Conservation (phyloP, 129 eudicot species). For the Ambrosia artemisiifolia region DNA sequence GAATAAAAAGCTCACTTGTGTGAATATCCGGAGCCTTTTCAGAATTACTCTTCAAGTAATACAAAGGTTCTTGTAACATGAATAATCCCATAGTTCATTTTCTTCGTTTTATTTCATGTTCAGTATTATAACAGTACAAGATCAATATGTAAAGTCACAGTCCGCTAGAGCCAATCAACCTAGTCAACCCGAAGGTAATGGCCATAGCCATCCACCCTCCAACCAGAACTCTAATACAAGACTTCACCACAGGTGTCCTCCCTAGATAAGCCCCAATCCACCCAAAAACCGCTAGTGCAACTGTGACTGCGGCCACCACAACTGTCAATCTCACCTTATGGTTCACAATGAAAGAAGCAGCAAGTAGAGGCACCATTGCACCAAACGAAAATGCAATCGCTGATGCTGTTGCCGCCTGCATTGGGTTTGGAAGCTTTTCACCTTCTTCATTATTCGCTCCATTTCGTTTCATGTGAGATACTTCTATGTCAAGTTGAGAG, state of each 20-base stretch:
- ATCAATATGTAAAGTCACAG: not conserved
- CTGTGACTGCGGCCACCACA: slow-evolving; percentile 37
- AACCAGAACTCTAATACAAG: slow-evolving; percentile 32
- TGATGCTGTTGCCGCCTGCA: slow-evolving; percentile 43
- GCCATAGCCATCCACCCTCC: slow-evolving; percentile 54
- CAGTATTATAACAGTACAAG: not conserved
- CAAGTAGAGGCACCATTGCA: slow-evolving; percentile 40
- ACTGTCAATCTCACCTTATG: slow-evolving; percentile 32
- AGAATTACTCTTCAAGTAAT: not conserved
- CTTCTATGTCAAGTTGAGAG: slow-evolving; percentile 33
- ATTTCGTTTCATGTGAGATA: slow-evolving; percentile 25
- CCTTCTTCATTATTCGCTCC: slow-evolving; percentile 15
- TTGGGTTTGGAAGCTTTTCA: slow-evolving; percentile 32
- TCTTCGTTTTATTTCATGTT: not conserved
- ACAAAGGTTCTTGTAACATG: not conserved
- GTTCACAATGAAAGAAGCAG: slow-evolving; percentile 33
- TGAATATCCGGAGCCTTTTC: too few relatives aligned
- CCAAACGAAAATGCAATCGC: slow-evolving; percentile 38
- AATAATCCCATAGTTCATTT: not conserved
- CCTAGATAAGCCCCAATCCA: slow-evolving; percentile 38
- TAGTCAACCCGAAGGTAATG: slow-evolving; percentile 37
- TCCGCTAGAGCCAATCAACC: slow-evolving; percentile 34
- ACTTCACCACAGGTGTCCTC: slow-evolving; percentile 34
- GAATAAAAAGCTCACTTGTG: too few relatives aligned
- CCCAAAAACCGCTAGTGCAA: slow-evolving; percentile 33